Evolutionary conservation across 768 basidiomycete species (phyloP), one percentile per base, ranked within the genome.

Genomic region (Hypsizygus marmoreus): DNA sequence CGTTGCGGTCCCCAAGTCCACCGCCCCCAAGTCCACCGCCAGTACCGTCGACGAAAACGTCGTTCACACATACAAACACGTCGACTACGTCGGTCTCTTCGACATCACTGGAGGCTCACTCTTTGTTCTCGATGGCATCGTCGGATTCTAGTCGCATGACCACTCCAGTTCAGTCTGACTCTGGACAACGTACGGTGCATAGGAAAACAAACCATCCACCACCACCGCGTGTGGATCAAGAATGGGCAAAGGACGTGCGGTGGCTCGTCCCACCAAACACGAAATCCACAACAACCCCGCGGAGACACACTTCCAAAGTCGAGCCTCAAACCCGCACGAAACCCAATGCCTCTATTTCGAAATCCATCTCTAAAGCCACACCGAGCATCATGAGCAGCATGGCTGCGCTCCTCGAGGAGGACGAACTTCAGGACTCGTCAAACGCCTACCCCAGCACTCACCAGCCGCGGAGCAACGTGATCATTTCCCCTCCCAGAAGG

Each of bases 191-290:
- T 13, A 38, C 50, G 37, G 41, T 44, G 35, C 55, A 52, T 8
- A 45, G 44, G 17, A 57, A 50, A 28, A 47, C 40, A 16, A 62
- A 40, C 28, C 47, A 16, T 36, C 52, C 40, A 44, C 54, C 44
- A 34, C 60, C 35, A 37, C 57, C 34, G 46, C 61, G 45, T 58
- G 75, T 74, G 3, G 76, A 80, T 55, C 73, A 81, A 41, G 79
- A 84, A 53, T 88, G 84, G 86, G 76, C 81, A 10, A 78, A 75
- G 50, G 85, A 88, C 39, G 77, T 85, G 13, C 74, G 81, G 25
- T 86, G 81, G 81, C 77, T 88, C 23, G 75, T 40, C 60, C 77
- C 29, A 22, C 17, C 41, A 29, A 38, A 51, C 28, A 40, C 47
- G 13, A 43, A 44, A 49, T 45, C 62, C 6, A 62, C 56, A 12